Evolutionary conservation across 306 rosid species (phyloP).

Genomic region (Prunus campanulata): DNA sequence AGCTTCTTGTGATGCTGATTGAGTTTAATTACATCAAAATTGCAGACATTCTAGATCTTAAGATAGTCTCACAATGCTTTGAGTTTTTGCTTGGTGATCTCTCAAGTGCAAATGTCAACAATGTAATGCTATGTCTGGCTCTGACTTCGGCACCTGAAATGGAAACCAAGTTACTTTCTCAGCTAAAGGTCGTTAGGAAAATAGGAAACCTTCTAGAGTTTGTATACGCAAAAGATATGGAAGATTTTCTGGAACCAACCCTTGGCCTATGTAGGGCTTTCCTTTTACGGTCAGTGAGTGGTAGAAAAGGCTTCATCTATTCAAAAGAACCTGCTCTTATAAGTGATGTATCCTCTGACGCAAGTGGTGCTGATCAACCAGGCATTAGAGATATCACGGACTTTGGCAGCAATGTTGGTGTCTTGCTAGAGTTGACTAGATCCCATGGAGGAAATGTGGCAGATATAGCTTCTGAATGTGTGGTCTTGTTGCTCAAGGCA

Average conservation of each 20-base stretch:
- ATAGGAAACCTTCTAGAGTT: constrained; percentile 86
- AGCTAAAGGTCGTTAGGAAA: constrained; percentile 84
- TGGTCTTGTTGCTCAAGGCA: constrained; percentile 67
- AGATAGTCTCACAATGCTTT: constrained; percentile 92
- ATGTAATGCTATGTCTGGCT: constrained; percentile 83
- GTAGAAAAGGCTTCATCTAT: constrained; percentile 54
- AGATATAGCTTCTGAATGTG: constrained; percentile 80
- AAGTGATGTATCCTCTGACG: constrained; percentile 47
- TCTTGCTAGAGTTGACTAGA: constrained; percentile 71
- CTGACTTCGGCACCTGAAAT: constrained; percentile 89
- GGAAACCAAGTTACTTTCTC: constrained; percentile 93
- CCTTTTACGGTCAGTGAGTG: constrained; percentile 67
- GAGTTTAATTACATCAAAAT: constrained; percentile 70
- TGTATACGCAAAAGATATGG: constrained; percentile 82
- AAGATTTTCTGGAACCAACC: constrained; percentile 87
- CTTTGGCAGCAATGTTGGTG: constrained; percentile 73
- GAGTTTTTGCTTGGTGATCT: constrained; percentile 97
- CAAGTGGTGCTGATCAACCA: constrained; percentile 59
- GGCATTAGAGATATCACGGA: constrained; percentile 80
- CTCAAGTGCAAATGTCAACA: constrained; percentile 82
- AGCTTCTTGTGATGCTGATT: constrained; percentile 97
- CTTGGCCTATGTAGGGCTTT: constrained; percentile 90
- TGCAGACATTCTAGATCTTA: constrained; percentile 78
- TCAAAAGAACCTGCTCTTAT: constrained; percentile 65
- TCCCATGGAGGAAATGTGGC: constrained; percentile 50